phyloP scores from a whole-genome alignment of 2,329 filamentous ascomycete genomes.

The Cucurbitaria berberidis region DNA sequence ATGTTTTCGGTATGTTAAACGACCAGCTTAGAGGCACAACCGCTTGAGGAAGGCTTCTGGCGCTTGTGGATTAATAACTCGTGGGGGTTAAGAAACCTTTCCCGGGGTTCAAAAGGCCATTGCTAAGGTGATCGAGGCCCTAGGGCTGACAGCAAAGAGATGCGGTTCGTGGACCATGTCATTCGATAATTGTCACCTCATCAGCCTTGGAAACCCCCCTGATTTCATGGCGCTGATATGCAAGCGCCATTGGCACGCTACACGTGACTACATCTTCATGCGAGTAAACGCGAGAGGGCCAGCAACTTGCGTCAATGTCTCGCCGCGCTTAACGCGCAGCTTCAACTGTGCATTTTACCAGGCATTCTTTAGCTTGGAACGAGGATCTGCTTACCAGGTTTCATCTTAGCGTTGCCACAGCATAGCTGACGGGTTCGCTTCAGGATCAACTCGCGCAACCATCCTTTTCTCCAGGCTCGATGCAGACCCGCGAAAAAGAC shows the following conservation, averaged over 20 bases:
- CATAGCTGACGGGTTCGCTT: not conserved
- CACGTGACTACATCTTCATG: not conserved
- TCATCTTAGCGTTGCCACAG: constrained; percentile 4
- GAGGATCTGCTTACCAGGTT: not conserved
- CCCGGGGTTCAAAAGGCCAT: not conserved
- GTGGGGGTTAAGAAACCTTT: not conserved
- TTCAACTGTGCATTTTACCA: not conserved
- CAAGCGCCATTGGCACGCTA: not conserved
- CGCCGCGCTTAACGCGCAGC: constrained; percentile 9
- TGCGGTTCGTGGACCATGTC: not conserved
- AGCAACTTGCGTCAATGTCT: constrained; percentile 2
- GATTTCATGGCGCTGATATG: not conserved
- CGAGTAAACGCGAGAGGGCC: not conserved
- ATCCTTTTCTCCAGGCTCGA: not conserved
- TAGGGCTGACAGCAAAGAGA: not conserved
- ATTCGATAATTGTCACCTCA: not conserved
- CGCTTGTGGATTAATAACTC: not conserved
- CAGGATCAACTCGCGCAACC: not conserved
- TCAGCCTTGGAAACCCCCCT: constrained; percentile 1
- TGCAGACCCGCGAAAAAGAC: not conserved
- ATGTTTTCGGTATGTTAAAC: too few relatives aligned
- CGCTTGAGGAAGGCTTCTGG: not conserved
- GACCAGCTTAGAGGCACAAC: not conserved
- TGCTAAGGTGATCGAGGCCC: not conserved
- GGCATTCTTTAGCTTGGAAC: not conserved